A percentile compares a stretch with the other conserved stretches of the same genome.
These are phyloP conservation scores for Rhizophagus prolifer DNA, from an alignment of 192 early-diverging fungal species.

Conservation along the genomic window DNA sequence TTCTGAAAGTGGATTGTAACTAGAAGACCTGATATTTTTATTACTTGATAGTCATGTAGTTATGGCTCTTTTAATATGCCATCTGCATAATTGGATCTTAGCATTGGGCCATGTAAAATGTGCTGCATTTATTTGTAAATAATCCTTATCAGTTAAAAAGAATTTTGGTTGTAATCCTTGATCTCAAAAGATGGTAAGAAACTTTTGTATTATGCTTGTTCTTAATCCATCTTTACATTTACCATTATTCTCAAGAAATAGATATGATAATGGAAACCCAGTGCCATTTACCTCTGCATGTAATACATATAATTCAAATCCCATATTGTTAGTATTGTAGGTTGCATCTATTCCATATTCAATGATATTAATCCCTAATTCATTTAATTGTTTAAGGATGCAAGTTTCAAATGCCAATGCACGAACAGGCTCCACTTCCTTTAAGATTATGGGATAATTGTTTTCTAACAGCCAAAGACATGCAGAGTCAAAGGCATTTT, in stretches of 20 bases:
- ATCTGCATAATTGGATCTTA: constrained; percentile 13
- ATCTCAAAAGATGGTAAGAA: background rate
- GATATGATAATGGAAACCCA: background rate
- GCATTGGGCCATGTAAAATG: background rate
- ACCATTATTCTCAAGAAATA: background rate
- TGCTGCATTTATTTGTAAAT: constrained; percentile 11
- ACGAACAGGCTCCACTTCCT: background rate
- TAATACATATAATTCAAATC: background rate
- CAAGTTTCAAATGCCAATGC: background rate
- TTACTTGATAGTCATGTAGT: background rate
- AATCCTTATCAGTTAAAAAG: constrained; percentile 17
- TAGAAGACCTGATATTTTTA: background rate
- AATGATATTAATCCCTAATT: background rate
- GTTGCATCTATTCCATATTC: background rate
- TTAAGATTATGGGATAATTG: too few species aligned
- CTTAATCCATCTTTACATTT: background rate
- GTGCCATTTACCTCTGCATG: background rate
- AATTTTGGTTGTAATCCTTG: background rate
- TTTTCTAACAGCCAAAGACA: too few species aligned
- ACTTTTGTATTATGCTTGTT: background rate
- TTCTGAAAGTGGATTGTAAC: background rate
- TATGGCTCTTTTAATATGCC: background rate
- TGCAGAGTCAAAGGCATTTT: constrained; percentile 12
- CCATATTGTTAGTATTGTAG: background rate
- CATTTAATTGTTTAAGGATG: background rate